Conservation (phyloP, 192 early-diverging fungal genomes). For the Entomortierella parvispora region DNA sequence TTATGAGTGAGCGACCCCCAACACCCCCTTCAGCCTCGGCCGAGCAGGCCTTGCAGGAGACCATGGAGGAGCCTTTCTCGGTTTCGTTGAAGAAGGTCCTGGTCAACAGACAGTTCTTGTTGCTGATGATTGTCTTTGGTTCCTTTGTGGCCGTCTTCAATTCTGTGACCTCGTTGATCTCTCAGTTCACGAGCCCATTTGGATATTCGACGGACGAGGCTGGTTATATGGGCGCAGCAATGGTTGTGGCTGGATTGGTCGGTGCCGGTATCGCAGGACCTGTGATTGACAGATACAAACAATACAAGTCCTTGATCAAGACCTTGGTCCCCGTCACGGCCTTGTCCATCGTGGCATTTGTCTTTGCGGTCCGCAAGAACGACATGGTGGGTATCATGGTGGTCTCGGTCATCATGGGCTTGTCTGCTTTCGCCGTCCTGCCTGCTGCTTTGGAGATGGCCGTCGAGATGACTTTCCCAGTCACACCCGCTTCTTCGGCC, state of each 20-base stretch:
- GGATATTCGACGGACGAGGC: conserved; percentile 51
- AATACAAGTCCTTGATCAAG: conserved; percentile 57
- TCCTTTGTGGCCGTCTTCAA: conserved; percentile 48
- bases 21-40: conserved; percentile 56
- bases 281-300: conserved; percentile 61
- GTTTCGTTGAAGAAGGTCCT: conserved; percentile 25
- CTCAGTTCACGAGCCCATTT: conserved; percentile 55
- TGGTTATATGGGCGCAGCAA: conserved; percentile 61
- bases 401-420: conserved; percentile 13
- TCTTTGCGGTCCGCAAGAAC: conserved; percentile 38
- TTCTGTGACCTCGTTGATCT: conserved; percentile 47
- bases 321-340: conserved; percentile 45
- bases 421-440: conserved; percentile 16
- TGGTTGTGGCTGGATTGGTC: conserved; percentile 63
- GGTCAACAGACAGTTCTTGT: conserved; percentile 19
- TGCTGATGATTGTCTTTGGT: conserved; percentile 19
- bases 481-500: conserved; percentile 23
- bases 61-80: conserved; percentile 25
- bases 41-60: conserved; percentile 10
- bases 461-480: conserved; percentile 36
- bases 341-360: conserved; percentile 36
- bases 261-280: conserved; percentile 55
- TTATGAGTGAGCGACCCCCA: conserved; percentile 50
- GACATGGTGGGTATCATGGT: conserved; percentile 11
- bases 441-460: conserved; percentile 28